Percentiles rank a stretch among this genome's conserved stretches.
These are phyloP conservation scores for Rhazya stricta DNA, from an alignment of 257 asterid species.

Conservation along the genomic window DNA sequence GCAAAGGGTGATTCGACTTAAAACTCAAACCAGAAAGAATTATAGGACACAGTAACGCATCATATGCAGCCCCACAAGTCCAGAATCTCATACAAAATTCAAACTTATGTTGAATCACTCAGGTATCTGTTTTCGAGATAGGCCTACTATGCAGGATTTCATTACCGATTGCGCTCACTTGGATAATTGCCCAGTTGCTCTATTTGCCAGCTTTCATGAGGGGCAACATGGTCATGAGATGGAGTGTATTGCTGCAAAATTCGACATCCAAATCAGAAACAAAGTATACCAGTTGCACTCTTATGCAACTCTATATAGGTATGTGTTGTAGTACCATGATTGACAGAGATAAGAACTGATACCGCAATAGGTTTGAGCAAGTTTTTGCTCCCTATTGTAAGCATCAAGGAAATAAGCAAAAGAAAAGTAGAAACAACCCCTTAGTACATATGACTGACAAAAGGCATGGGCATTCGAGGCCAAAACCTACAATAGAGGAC, in stretches of 20 bases:
- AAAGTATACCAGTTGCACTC: not conserved
- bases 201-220: slow-evolving; percentile 94
- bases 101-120: slow-evolving; percentile 32
- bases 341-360: not conserved
- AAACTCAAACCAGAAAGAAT: slow-evolving; percentile 34
- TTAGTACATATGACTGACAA: not conserved
- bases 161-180: slow-evolving; percentile 33
- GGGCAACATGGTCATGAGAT: slow-evolving; percentile 63
- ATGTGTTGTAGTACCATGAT: too few relatives aligned
- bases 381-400: not conserved
- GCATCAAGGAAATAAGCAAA: not conserved
- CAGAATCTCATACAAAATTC: slow-evolving; percentile 26
- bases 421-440: not conserved
- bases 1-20: slow-evolving; percentile 15
- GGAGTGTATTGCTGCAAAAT: slow-evolving; percentile 62
- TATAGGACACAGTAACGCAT: slow-evolving; percentile 21
- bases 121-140: slow-evolving; percentile 25
- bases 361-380: not conserved
- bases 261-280: slow-evolving; percentile 13
- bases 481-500: not conserved
- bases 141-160: slow-evolving; percentile 43
- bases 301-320: not conserved
- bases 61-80: slow-evolving; percentile 29
- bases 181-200: slow-evolving; percentile 58
- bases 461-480: not conserved